Evolutionary conservation across 805 yeast species (phyloP), one percentile per base, ranked within the genome.

Genomic region (Yarrowia yakushimensis): DNA sequence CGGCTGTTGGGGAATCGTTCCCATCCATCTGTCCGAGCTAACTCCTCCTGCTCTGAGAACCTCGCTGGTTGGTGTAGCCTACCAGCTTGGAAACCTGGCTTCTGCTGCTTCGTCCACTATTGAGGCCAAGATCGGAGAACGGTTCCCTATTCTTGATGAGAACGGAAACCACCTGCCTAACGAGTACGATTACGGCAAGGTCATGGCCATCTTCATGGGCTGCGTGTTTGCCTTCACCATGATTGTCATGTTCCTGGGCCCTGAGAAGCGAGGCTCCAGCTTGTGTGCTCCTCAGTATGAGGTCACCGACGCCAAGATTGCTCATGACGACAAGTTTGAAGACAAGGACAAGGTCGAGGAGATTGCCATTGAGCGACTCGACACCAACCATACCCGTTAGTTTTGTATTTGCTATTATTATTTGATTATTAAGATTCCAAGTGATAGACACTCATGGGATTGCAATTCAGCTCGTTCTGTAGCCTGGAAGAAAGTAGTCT

Each of bases 1-100:
- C 5, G 91, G 90, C 33, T 85, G 85, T 6, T 87, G 89, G 87
- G 90, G 91, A 65, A 82, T 86, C 52, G 78, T 83, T 12, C 89
- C 91, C 17, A 80, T 85, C 43, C 85, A 85, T 72, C 74, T 87
- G 41, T 77, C 85, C 30, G 92, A 87, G 72, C 76, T 86, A 55
- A 81, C 88, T 13, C 86, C 85, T 63, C 85, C 87, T 15, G 81
- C 82, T 36, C 82, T 82, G 71, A 77, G 88, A 69, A 78, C 90
- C 0, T 78, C 86, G 65, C 78, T 85, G 46, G 80, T 81, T 62
- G 88, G 90, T 59, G 72, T 84, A 23, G 79, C 84, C 10, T 86
- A 86, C 70, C 91, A 86, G 73, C 78, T 86, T 63, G 91, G 91
- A 75, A 86, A 86, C 71, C 78, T 87, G 69, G 88, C 86, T 0